Evolutionary conservation across 805 yeast genomes (phyloP).

Genomic region (Candida pseudofarinosa): DNA sequence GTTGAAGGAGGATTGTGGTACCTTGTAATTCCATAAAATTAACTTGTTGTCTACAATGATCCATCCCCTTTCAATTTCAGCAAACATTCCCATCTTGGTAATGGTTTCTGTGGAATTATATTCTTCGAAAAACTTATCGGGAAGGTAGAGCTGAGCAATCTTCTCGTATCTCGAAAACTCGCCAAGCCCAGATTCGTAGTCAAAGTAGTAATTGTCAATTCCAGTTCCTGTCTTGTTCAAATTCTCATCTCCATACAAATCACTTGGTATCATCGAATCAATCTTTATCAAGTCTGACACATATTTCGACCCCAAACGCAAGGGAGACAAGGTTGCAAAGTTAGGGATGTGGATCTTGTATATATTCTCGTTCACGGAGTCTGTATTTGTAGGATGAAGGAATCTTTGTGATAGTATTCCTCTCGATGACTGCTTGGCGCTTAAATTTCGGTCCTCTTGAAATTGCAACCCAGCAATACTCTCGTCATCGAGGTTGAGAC

Average conservation of each 20-base stretch:
- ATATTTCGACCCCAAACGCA: constrained; percentile 60
- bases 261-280: constrained; percentile 56
- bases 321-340: constrained; percentile 47
- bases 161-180: constrained; percentile 75
- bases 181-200: constrained; percentile 40
- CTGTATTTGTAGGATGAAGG: constrained; percentile 30
- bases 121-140: constrained; percentile 75
- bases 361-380: constrained; percentile 36
- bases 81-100: constrained; percentile 78
- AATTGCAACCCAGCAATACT: constrained; percentile 25
- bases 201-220: constrained; percentile 63
- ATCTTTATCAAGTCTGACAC: constrained; percentile 54
- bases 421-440: constrained; percentile 16
- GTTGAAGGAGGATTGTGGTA: constrained; percentile 46
- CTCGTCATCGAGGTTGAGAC: constrained; percentile 25
- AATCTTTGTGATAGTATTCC: constrained; percentile 25
- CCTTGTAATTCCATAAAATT: constrained; percentile 78
- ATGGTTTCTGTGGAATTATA: constrained; percentile 61
- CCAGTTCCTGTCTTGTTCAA: constrained; percentile 44
- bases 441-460: constrained; percentile 23
- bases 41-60: constrained; percentile 76
- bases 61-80: constrained; percentile 83
- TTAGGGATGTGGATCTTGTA: constrained; percentile 46
- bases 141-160: constrained; percentile 63
- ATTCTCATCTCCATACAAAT: constrained; percentile 51